phyloP scores from a whole-genome alignment of 139 green algal species.

The Prasinococcaceae sp. region DNA sequence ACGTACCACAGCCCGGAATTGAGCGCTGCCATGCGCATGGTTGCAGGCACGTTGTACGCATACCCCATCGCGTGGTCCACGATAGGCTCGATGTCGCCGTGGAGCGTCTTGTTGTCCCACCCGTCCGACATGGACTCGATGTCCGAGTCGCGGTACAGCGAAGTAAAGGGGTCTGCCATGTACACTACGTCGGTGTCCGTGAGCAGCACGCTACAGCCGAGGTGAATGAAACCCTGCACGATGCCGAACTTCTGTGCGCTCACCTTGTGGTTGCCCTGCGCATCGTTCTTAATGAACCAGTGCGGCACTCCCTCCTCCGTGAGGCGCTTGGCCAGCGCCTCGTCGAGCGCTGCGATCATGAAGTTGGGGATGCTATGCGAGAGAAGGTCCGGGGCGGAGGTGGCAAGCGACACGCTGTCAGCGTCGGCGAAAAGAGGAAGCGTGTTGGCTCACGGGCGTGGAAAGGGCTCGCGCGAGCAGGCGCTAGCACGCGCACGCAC shows the following conservation, averaged over 20 bases:
- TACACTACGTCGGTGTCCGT: constrained; percentile 23
- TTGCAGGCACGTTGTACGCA: neutral
- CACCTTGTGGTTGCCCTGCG: constrained; percentile 19
- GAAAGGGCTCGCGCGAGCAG: too few species aligned
- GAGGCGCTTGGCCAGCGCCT: neutral
- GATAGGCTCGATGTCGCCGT: constrained; percentile 15
- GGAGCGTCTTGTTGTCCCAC: constrained; percentile 12
- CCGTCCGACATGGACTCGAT: constrained; percentile 24
- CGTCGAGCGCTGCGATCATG: constrained; percentile 14
- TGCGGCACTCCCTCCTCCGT: neutral
- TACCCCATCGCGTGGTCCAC: constrained; percentile 11
- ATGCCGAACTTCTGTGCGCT: constrained; percentile 22
- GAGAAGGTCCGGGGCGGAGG: too few species aligned
- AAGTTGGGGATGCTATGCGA: constrained; percentile 16
- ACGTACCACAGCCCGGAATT: constrained; percentile 27
- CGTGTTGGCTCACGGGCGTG: too few species aligned
- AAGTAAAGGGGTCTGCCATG: constrained; percentile 18
- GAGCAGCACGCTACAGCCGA: constrained; percentile 21
- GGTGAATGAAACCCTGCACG: constrained; percentile 10
- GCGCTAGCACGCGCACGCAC: too few species aligned
- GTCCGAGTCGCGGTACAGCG: constrained; percentile 23
- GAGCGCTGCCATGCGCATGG: constrained; percentile 17
- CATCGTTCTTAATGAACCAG: neutral
- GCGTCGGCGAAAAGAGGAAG: too few species aligned
- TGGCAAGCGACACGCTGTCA: too few species aligned